These are phyloP conservation scores for Phylloporus sp. DNA, from an alignment of 768 basidiomycete species.

Conservation along the genomic window DNA sequence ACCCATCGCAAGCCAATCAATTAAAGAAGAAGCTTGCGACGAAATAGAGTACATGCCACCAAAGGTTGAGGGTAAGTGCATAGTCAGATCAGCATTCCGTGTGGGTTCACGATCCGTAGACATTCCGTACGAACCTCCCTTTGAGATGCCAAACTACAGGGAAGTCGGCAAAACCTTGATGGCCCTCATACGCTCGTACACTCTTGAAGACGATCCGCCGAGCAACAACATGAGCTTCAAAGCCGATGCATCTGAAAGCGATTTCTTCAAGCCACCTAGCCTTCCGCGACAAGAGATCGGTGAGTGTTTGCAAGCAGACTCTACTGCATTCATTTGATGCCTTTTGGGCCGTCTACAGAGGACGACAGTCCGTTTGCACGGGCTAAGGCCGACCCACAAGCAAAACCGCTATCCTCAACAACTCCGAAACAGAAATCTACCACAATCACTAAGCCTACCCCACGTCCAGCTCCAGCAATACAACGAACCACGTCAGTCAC, in stretches of 20 bases:
- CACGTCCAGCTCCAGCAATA: slow-evolving; percentile 5
- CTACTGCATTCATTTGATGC: background rate
- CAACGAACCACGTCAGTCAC: slow-evolving; percentile 4
- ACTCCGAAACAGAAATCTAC: background rate
- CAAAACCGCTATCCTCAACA: slow-evolving; percentile 10
- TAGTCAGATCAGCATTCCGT: background rate
- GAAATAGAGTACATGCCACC: slow-evolving; percentile 59
- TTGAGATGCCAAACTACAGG: slow-evolving; percentile 49
- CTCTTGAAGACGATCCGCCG: slow-evolving; percentile 31
- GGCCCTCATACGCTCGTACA: slow-evolving; percentile 33
- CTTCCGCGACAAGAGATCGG: slow-evolving; percentile 23
- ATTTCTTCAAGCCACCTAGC: slow-evolving; percentile 18
- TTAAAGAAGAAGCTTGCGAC: slow-evolving; percentile 35
- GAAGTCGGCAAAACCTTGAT: slow-evolving; percentile 37
- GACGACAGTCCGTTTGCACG: slow-evolving; percentile 30
- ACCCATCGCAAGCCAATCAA: slow-evolving; percentile 20
- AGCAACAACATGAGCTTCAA: slow-evolving; percentile 19
- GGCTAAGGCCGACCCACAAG: slow-evolving; percentile 3
- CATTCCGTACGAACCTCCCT: slow-evolving; percentile 41
- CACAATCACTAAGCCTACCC: background rate
- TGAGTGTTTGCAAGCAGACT: slow-evolving; percentile 7
- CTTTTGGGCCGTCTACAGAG: slow-evolving; percentile 8
- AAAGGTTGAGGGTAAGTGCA: slow-evolving; percentile 43
- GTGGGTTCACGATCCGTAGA: slow-evolving; percentile 27
- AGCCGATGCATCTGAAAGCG: slow-evolving; percentile 13